Evolutionary conservation across 441 rosid genomes (phyloP), one percentile per base, ranked within the genome.

Genomic region (Eruca vesicaria): DNA sequence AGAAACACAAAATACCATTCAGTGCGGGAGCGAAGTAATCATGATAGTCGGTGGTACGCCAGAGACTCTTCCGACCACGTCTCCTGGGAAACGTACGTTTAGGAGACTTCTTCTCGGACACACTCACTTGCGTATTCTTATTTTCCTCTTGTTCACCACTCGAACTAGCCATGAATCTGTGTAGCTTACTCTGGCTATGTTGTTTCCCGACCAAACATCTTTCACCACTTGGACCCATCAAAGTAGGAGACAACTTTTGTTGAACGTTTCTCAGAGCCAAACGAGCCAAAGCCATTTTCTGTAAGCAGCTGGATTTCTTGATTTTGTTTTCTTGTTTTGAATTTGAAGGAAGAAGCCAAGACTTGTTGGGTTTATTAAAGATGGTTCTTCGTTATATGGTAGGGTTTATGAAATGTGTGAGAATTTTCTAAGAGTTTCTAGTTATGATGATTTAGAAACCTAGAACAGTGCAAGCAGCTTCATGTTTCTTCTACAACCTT

Each of bases 271-370:
- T 86, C 75, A 86, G 69, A 56, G 87, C 90, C 71, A 91, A 26
- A 72, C 94, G 91, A 75, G 90, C 88, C 75, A 84, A 53, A 58
- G 93, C 89, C 98, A 89, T 93, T 15, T 29, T 57, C 32, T 21
- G 3, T 7, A 32, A 18, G 3, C 5, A 1, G 6, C 18, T 21
- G 19, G n/a, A 0, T n/a, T 9, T n/a, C 29, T 69, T 36, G 23
- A 7, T 11, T 11, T 26, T 59, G 19, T 52, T 26, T 19, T 52
- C 21, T 3, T 41, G 28, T 26, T 69, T 7, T 9, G 45, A 36
- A 62, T 31, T 67, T 36, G 59, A 11, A 15, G 14, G 52, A 59
- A 77, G n/a, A 48, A 28, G 20, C 36, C 60, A 76, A 33, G 29
- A 20, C 16, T n/a, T 59, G 68, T 14, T 50, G 11, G 5, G 6